Percentiles rank a stretch among this genome's conserved stretches.
These are phyloP conservation scores for Lachnellula occidentalis DNA, from an alignment of 2,329 filamentous ascomycete species.

Conservation along the genomic window DNA sequence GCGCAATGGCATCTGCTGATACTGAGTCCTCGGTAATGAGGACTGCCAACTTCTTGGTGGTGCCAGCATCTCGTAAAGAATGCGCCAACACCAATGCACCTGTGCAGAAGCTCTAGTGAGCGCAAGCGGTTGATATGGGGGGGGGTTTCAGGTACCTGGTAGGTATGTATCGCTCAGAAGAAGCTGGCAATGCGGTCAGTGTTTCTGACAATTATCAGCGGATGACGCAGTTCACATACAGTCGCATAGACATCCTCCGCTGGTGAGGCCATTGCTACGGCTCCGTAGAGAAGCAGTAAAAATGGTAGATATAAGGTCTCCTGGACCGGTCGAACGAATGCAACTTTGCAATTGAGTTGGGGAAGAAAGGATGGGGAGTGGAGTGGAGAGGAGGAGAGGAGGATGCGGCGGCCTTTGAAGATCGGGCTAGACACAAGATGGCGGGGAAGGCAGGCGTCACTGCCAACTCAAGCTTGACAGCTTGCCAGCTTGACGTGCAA, in stretches of 20 bases:
- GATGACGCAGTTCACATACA: constrained; percentile 34
- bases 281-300: background rate
- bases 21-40: constrained; percentile 78
- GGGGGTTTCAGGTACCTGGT: constrained; percentile 58
- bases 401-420: background rate
- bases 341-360: background rate
- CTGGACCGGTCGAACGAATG: background rate
- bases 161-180: constrained; percentile 89
- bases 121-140: constrained; percentile 10
- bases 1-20: constrained; percentile 65
- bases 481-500: background rate
- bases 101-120: constrained; percentile 35
- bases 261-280: constrained; percentile 34
- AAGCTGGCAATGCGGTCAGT: constrained; percentile 53
- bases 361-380: background rate
- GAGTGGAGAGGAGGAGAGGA: background rate
- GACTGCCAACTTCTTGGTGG: constrained; percentile 77
- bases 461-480: background rate
- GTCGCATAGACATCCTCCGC: constrained; percentile 61
- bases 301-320: background rate
- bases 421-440: background rate
- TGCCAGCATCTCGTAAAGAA: constrained; percentile 85
- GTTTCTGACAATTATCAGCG: constrained; percentile 3
- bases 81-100: constrained; percentile 91
- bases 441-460: background rate